Evolutionary conservation across 108 stramenopile species (phyloP).

Genomic region (Aurantiochytrium sp.): DNA sequence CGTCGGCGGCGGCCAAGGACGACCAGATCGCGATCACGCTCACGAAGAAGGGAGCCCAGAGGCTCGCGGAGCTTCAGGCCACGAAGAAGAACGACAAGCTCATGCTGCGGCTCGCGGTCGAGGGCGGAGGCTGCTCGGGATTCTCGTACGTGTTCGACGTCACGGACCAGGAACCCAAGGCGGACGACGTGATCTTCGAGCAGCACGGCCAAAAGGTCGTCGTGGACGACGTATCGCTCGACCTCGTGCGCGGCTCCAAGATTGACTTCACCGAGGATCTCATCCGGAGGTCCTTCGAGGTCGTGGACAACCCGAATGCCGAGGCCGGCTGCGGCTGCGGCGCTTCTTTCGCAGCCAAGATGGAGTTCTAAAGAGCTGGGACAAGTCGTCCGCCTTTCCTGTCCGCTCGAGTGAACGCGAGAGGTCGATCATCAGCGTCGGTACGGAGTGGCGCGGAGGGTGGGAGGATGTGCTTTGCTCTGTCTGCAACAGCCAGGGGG

Average conservation of each 20-base stretch:
- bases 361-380: neutral
- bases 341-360: slow-evolving; percentile 89
- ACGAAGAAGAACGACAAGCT: slow-evolving; percentile 41
- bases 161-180: slow-evolving; percentile 34
- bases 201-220: slow-evolving; percentile 50
- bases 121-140: slow-evolving; percentile 60
- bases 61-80: slow-evolving; percentile 46
- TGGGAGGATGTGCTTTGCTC: too few species aligned
- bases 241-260: slow-evolving; percentile 77
- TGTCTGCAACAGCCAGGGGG: too few species aligned
- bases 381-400: too few species aligned
- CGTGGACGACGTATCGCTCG: slow-evolving; percentile 63
- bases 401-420: too few species aligned
- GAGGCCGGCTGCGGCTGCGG: slow-evolving; percentile 97
- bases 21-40: neutral
- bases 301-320: slow-evolving; percentile 86
- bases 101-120: slow-evolving; percentile 50
- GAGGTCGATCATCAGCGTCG: too few species aligned
- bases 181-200: slow-evolving; percentile 36
- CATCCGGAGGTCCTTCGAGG: slow-evolving; percentile 88
- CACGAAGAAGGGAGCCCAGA: slow-evolving; percentile 32
- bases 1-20: neutral
- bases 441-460: too few species aligned
- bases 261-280: slow-evolving; percentile 90
- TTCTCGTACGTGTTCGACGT: slow-evolving; percentile 54